Evolutionary conservation across 2,329 filamentous ascomycete genomes (phyloP).

Genomic region (Nannizziopsis barbatae): DNA sequence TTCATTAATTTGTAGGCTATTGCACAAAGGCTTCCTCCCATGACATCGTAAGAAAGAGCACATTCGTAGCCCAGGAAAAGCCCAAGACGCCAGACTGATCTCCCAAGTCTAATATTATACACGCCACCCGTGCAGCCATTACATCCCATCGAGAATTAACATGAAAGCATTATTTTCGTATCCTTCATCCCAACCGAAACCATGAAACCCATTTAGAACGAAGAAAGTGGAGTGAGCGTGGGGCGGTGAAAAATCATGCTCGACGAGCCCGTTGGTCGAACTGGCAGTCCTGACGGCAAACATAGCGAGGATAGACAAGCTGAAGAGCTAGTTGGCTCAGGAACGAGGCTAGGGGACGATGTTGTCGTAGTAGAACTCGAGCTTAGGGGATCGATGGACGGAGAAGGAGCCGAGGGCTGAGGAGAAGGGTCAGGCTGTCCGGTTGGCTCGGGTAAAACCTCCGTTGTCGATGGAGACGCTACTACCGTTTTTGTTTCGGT

Average conservation of each 20-base stretch:
- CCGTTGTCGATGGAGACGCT: conserved; percentile 1
- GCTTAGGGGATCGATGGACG: background rate
- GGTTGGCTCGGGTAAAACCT: background rate
- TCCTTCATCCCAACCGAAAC: background rate
- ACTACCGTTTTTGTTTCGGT: background rate
- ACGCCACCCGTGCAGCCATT: background rate
- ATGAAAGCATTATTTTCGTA: background rate
- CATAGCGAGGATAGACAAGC: background rate
- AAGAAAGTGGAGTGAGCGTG: conserved; percentile 4
- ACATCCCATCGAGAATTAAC: background rate
- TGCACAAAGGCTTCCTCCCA: too few relatives aligned
- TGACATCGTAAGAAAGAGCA: too few relatives aligned
- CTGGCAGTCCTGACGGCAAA: background rate
- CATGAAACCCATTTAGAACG: background rate
- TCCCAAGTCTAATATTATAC: background rate
- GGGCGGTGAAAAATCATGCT: conserved; percentile 6
- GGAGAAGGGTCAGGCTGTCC: background rate
- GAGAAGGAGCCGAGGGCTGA: background rate
- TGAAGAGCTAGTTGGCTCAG: background rate
- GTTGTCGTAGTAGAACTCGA: background rate
- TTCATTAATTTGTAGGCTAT: too few relatives aligned
- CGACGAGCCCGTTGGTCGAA: background rate
- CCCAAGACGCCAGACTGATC: background rate
- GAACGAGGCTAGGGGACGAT: background rate
- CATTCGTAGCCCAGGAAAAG: too few relatives aligned